Evolutionary conservation across 2,329 filamentous ascomycete species (phyloP).

Genomic region (Penicillium hordei): DNA sequence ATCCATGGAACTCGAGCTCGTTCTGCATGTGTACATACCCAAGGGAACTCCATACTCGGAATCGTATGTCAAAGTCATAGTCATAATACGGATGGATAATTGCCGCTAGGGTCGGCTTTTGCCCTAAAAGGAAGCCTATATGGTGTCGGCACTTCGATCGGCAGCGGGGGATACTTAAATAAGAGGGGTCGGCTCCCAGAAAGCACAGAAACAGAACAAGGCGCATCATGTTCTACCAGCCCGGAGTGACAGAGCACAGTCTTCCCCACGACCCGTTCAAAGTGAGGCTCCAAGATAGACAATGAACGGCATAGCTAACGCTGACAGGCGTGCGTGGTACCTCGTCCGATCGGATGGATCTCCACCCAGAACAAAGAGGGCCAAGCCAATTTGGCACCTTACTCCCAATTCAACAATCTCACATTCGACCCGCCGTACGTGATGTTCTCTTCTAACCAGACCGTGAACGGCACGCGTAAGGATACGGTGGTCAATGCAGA

Average conservation of each 20-base stretch:
- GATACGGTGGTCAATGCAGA: slow-evolving; percentile 60
- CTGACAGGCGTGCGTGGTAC: slow-evolving; percentile 46
- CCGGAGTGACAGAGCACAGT: slow-evolving; percentile 54
- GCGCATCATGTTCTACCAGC: slow-evolving; percentile 50
- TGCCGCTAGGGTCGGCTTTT: background rate
- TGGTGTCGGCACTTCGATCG: background rate
- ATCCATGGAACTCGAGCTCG: background rate
- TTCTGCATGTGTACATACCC: background rate
- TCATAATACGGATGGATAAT: background rate
- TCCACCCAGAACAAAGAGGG: too few species aligned
- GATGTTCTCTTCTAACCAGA: slow-evolving; percentile 63
- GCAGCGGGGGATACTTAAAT: background rate
- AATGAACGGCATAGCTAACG: background rate
- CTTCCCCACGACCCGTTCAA: slow-evolving; percentile 59
- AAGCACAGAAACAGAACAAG: background rate
- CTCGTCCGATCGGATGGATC: too few species aligned
- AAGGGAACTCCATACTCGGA: background rate
- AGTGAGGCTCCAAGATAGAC: slow-evolving; percentile 42
- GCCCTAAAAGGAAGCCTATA: background rate
- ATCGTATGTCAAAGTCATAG: background rate
- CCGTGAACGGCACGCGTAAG: slow-evolving; percentile 49
- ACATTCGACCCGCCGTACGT: too few species aligned
- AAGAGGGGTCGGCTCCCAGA: background rate
- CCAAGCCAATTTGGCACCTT: too few species aligned
- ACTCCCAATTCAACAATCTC: too few species aligned